These are phyloP conservation scores for Canna indica DNA, from an alignment of 176 grass and related monocot genomes.

Conservation along the genomic window DNA sequence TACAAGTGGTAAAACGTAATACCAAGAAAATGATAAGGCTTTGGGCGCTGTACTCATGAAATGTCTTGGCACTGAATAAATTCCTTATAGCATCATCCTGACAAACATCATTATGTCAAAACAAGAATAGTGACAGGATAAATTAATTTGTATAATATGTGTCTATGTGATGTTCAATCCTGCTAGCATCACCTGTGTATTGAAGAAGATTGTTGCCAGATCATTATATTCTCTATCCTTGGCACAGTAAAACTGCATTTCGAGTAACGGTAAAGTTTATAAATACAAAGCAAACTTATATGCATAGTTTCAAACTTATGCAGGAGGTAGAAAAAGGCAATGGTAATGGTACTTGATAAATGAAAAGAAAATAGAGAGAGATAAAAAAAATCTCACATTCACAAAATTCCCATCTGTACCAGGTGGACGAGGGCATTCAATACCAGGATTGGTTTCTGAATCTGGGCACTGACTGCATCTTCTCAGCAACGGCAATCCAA, in stretches of 20 bases:
- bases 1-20: slow-evolving; percentile 18
- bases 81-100: slow-evolving; percentile 99
- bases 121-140: background rate
- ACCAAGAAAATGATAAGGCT: slow-evolving; percentile 98
- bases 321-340: too few relatives aligned
- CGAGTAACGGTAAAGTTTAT: slow-evolving; percentile 11
- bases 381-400: slow-evolving; percentile 45
- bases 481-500: slow-evolving; percentile 77
- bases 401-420: slow-evolving; percentile 99
- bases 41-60: slow-evolving; percentile 94
- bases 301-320: too few relatives aligned
- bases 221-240: slow-evolving; percentile 96
- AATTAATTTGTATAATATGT: background rate
- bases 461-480: slow-evolving; percentile 85
- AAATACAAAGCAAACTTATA: background rate
- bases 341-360: background rate
- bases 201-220: slow-evolving; percentile 99
- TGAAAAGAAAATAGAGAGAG: slow-evolving; percentile 19
- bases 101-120: slow-evolving; percentile 23
- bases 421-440: slow-evolving; percentile 92
- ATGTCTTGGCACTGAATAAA: slow-evolving; percentile 99
- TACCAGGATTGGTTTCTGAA: slow-evolving; percentile 64
- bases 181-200: slow-evolving; percentile 64
- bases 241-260: slow-evolving; percentile 85
- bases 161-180: background rate